A percentile compares a stretch with the other conserved stretches of the same genome.
Evolutionary conservation across 2,329 filamentous ascomycete genomes (phyloP).

Genomic region (Ophiostoma triangulosporum): DNA sequence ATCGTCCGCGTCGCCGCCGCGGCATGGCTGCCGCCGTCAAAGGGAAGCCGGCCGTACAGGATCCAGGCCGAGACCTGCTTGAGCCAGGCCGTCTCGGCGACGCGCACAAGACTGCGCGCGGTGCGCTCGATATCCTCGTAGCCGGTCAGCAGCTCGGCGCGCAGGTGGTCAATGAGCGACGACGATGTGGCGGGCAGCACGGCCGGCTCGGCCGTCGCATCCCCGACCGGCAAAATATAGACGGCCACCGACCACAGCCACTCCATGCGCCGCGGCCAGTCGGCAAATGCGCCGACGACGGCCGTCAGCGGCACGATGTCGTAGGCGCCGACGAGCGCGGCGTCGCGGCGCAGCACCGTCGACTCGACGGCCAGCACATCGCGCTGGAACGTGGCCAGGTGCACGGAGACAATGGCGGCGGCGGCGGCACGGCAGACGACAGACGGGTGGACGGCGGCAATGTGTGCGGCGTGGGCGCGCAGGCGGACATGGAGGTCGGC

Average conservation of each 20-base stretch:
- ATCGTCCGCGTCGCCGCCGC: slow-evolving; percentile 46
- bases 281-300: slow-evolving; percentile 72
- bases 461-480: slow-evolving; percentile 49
- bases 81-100: slow-evolving; percentile 83
- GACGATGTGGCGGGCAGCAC: slow-evolving; percentile 8
- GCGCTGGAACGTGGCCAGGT: slow-evolving; percentile 68
- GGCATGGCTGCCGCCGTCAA: slow-evolving; percentile 14
- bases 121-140: slow-evolving; percentile 75
- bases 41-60: slow-evolving; percentile 69
- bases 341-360: slow-evolving; percentile 61
- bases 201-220: not conserved
- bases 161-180: slow-evolving; percentile 61
- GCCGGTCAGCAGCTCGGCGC: slow-evolving; percentile 69
- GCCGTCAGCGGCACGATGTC: slow-evolving; percentile 85
- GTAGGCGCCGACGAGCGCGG: slow-evolving; percentile 74
- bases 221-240: slow-evolving; percentile 42
- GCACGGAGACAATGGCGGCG: slow-evolving; percentile 57
- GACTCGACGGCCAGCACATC: slow-evolving; percentile 78
- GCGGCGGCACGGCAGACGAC: slow-evolving; percentile 80
- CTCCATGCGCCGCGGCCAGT: slow-evolving; percentile 70
- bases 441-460: slow-evolving; percentile 60
- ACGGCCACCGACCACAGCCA: slow-evolving; percentile 68
- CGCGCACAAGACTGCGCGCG: slow-evolving; percentile 55
- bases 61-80: slow-evolving; percentile 85
- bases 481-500: slow-evolving; percentile 66